Percentiles rank a stretch among this genome's conserved stretches.
Conservation (phyloP, 306 rosid species). For the Trifolium subterraneum region DNA sequence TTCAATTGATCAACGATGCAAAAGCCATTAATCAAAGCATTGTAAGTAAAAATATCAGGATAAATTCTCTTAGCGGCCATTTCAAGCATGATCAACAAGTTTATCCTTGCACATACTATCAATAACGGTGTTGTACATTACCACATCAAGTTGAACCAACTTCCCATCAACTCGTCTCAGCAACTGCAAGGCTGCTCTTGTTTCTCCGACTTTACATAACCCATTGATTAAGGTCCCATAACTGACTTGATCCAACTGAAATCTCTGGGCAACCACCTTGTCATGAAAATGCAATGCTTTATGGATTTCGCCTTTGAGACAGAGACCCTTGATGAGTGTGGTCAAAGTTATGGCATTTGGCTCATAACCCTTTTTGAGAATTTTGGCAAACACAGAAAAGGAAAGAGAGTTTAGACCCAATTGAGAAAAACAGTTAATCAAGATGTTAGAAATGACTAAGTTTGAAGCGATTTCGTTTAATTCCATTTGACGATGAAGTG, state of each 20-base stretch:
- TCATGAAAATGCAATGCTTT: background rate
- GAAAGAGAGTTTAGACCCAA: background rate
- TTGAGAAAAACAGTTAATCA: background rate
- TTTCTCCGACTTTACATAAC: background rate
- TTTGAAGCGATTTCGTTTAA: background rate
- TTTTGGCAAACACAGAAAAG: background rate
- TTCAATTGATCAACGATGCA: background rate
- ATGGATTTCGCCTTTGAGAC: background rate
- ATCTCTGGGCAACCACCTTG: background rate
- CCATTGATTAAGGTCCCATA: background rate
- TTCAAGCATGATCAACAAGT: background rate
- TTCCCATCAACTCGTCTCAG: background rate
- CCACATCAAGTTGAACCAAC: background rate
- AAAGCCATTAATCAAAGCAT: background rate
- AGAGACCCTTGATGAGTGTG: background rate
- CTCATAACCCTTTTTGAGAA: background rate
- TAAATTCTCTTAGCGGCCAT: conserved; percentile 5
- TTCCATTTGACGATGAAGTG: background rate
- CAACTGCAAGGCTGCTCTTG: background rate
- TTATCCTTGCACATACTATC: background rate
- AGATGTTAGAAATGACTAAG: background rate
- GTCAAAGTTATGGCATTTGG: background rate
- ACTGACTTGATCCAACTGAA: background rate
- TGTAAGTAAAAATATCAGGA: background rate
- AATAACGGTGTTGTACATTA: no score